Base-by-base conservation (phyloP, 139 green algal species). In the Ettlia oleoabundans region DNA sequence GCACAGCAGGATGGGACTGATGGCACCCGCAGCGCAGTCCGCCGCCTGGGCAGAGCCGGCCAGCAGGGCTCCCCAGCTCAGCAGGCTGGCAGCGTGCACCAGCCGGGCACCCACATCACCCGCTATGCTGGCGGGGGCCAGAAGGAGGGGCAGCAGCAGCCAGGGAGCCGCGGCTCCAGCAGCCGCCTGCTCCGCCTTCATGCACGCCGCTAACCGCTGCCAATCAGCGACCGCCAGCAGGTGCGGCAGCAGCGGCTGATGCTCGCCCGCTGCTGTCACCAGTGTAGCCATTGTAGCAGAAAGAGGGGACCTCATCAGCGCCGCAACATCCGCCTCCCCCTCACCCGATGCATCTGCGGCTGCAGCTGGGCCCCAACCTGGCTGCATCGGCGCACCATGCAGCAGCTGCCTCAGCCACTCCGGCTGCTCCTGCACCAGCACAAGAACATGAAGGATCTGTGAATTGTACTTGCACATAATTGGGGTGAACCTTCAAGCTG, bases 181-280 rank as follows among this genome's bases (percentile, higher is more conserved):
- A 5, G 33, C 40, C 1, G 24, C 73, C 52, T 52, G 19, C 38
- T 80, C 73, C 2, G 73, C 73, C 18, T 80, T 51, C 53, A 69
- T 37, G 37, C 35, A 35, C 1, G 53, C 73, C 0, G 53, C 73
- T 35, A 85, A 8, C 8, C 51, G 47, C 19, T 19, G 43, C 80
- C 80, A 85, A 64, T 82, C 51, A 22, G 80, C 80, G 4, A 33
- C 66, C 4, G 80, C 80, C 47, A 85, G 52, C 51, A 85, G 52
- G 5, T 22, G 26, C 7, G 73, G 73, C 73, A 80, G 73, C 37
- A 80, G 73, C 26, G 73, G 52, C 53, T 69, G 53, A 8, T 38
- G 35, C 8, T 51, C 30, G 9, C 52, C 73, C 4, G 52, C 73
- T 0, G 52, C 35, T 41, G 52, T 35, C 53, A 47, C 33, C 37